Evolutionary conservation across 2,329 filamentous ascomycete genomes (phyloP), one percentile per base, ranked within the genome.

Genomic region (Calonectria hongkongensis): DNA sequence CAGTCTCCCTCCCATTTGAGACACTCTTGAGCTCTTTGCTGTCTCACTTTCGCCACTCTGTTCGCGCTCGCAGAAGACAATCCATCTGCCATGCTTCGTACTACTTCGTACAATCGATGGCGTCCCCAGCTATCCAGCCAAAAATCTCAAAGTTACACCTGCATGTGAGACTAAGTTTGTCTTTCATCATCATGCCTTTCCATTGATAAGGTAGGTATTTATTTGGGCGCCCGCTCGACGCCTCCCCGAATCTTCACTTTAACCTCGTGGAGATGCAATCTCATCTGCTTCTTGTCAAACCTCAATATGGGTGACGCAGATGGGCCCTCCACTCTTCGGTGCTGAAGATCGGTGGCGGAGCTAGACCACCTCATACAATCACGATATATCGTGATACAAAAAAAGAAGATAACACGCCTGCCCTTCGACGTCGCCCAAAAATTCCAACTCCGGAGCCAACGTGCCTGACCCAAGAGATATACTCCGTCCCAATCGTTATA

Each of bases 271-370:
- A 85, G 84, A 85, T 85, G 84, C 84, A 83, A 82, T 85, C 84
- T 83, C 84, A 81, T 80, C 81, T 76, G 73, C 72, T 63, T 72
- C 58, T 68, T 65, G 68, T 68, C 68, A 69, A 74, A 60, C 68
- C 73, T 75, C 74, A 76, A 70, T 51, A 66, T 75, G 75, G 73
- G 75, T 69, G 50, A 69, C 71, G 76, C 74, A 80, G 79, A 82
- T 81, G 84, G 83, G 82, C 84, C 82, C 85, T 85, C 90, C 89
- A 92, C 90, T 92, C 90, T 88, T 92, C 89, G 91, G 91, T 93
- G 90, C 89, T 90, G 86, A 92, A 88, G 85, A 86, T 85, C 87
- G 88, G 87, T 83, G 87, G 90, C 91, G 91, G 91, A 92, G 91
- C 88, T 82, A 85, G 88, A 88, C 87, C 88, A 88, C 87, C 88